Evolutionary conservation across 106 monocot species (phyloP).

Genomic region (Iris macrosiphon): DNA sequence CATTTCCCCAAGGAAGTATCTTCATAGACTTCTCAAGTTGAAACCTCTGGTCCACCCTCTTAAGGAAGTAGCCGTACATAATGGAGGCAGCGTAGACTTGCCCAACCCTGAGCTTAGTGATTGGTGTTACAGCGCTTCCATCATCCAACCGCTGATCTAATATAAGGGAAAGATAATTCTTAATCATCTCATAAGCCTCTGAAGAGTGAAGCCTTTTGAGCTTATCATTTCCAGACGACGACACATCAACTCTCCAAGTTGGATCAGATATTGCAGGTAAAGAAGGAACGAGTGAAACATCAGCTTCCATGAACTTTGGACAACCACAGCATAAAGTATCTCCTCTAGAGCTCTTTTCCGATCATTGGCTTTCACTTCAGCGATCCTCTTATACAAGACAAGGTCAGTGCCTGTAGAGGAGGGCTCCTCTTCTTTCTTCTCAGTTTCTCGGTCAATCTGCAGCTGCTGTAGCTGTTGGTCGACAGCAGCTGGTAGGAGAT

Average conservation of each 20-base stretch:
- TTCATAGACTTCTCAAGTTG: slow-evolving; percentile 93
- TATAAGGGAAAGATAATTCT: slow-evolving; percentile 69
- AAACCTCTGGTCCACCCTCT: slow-evolving; percentile 76
- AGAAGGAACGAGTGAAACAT: slow-evolving; percentile 58
- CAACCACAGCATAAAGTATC: slow-evolving; percentile 76
- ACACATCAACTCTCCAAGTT: slow-evolving; percentile 31
- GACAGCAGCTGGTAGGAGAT: slow-evolving; percentile 85
- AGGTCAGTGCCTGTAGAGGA: slow-evolving; percentile 49
- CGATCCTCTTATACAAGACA: slow-evolving; percentile 76
- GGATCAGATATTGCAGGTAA: slow-evolving; percentile 32
- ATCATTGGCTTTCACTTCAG: slow-evolving; percentile 89
- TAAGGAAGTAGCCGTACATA: no score
- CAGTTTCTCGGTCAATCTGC: slow-evolving; percentile 52
- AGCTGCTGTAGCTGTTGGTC: slow-evolving; percentile 92
- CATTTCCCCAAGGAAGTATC: slow-evolving; percentile 60
- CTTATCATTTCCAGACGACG: slow-evolving; percentile 46
- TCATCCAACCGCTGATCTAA: slow-evolving; percentile 53
- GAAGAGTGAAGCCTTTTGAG: slow-evolving; percentile 61
- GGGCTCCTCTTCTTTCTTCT: slow-evolving; percentile 44
- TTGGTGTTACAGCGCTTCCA: slow-evolving; percentile 31
- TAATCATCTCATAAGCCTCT: slow-evolving; percentile 85
- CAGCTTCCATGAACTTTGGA: slow-evolving; percentile 87
- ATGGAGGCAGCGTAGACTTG: slow-evolving; percentile 95
- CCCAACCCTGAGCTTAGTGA: slow-evolving; percentile 79
- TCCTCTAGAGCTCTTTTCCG: slow-evolving; percentile 71